Conservation (phyloP, 805 yeast genomes). For the Lipomyces sp. region DNA sequence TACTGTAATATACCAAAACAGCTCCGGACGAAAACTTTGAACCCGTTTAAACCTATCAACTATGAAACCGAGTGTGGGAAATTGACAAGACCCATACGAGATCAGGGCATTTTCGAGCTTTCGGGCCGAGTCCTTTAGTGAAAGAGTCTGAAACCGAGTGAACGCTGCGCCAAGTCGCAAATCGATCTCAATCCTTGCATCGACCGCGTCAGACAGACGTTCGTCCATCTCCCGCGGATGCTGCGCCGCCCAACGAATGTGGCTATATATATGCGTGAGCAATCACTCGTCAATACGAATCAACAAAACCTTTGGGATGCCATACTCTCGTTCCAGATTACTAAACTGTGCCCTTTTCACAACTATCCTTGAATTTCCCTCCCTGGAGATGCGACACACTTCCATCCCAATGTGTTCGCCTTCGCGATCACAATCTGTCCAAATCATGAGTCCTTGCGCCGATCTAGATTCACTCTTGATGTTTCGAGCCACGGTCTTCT, state of each 20-base stretch:
- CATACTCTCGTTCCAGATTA: constrained; percentile 65
- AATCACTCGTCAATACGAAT: background rate
- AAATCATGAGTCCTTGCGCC: constrained; percentile 75
- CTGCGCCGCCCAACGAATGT: constrained; percentile 74
- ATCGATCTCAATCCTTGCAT: constrained; percentile 84
- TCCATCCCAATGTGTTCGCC: constrained; percentile 94
- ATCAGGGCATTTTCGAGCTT: constrained; percentile 46
- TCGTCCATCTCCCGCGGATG: constrained; percentile 67
- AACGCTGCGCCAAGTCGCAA: constrained; percentile 86
- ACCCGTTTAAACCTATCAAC: constrained; percentile 87
- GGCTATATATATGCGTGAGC: constrained; percentile 45
- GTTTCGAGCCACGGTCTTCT: constrained; percentile 61
- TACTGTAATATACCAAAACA: constrained; percentile 75
- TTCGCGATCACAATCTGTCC: constrained; percentile 99
- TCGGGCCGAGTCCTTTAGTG: constrained; percentile 41
- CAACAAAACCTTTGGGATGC: background rate
- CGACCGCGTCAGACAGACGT: constrained; percentile 79
- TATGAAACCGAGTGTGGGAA: constrained; percentile 95
- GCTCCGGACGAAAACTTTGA: constrained; percentile 71
- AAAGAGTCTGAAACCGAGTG: constrained; percentile 74
- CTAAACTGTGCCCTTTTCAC: constrained; percentile 82
- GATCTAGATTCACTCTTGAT: constrained; percentile 66
- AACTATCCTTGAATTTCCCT: constrained; percentile 54
- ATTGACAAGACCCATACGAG: constrained; percentile 94
- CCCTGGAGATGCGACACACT: constrained; percentile 69